Evolutionary conservation across 2,329 filamentous ascomycete species (phyloP).

Genomic region (Calonectria montana): DNA sequence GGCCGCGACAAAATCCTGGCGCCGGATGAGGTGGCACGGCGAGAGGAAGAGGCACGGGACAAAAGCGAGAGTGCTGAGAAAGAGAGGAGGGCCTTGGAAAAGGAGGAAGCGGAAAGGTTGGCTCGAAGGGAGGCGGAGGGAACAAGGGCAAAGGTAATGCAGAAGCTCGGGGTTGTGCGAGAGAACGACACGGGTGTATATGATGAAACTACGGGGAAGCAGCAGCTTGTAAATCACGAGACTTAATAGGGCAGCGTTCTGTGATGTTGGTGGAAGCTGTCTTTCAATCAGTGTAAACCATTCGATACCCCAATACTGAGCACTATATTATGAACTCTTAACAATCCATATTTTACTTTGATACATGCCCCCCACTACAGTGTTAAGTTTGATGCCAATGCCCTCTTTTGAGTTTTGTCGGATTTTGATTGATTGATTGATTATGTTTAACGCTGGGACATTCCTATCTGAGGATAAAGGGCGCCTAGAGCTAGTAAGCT

Average conservation of each 20-base stretch:
- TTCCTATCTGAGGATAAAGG: no score
- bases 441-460: no score
- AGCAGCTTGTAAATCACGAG: not conserved
- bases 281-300: not conserved
- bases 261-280: not conserved
- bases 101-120: constrained; percentile 55
- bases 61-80: constrained; percentile 69
- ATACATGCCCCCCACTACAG: not conserved
- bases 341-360: not conserved
- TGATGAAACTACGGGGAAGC: no score
- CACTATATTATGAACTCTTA: not conserved
- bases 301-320: not conserved
- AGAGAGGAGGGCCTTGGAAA: constrained; percentile 59
- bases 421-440: not conserved
- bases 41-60: constrained; percentile 70
- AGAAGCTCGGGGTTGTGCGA: constrained; percentile 53
- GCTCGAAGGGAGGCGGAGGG: constrained; percentile 53
- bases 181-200: constrained; percentile 34
- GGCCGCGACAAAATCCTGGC: constrained; percentile 69
- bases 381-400: not conserved
- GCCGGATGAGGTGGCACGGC: constrained; percentile 67
- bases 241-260: not conserved
- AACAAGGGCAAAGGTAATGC: constrained; percentile 47
- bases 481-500: no score
- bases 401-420: not conserved